Evolutionary conservation across 352 stramenopile species (phyloP), one percentile per base, ranked within the genome.

Genomic region (Aphanomyces invadans): DNA sequence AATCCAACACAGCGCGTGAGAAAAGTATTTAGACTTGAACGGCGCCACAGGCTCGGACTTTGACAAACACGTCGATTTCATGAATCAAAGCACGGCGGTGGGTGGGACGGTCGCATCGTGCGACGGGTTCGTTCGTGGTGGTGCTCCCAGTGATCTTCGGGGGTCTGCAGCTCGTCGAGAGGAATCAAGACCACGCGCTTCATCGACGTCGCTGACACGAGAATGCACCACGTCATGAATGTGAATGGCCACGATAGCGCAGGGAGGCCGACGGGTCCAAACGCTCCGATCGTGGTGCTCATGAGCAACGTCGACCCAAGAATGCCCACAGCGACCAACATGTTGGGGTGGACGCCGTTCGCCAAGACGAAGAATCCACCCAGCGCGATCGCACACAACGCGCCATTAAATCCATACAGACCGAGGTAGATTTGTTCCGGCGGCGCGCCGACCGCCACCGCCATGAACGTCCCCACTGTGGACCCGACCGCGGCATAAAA

Each of bases 231-330:
- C 29, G 64, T 70, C 46, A 70, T 56, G 55, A 70, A 9, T 10
- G 64, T 70, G 25, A 70, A 70, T 19, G 64, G 64, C 64, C 64
- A 70, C 33, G 64, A 69, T 12, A 70, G 45, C 28, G 51, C 64
- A 1, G 64, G 64, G 7, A 70, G 28, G 3, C 59, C 64, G 3
- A 70, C 19, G 7, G 51, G 9, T 17, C 31, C 51, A 65, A 70
- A 70, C 11, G 44, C 4, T 31, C 56, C 33, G 12, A 17, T 38
- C 46, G 64, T 70, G 17, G 52, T 23, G 15, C 31, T 54, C 23
- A 25, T 69, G 23, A 62, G 4, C 4, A 70, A n/a, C 23, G 33
- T 39, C 38, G 64, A 51, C 1, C 23, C 25, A 17, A 61, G 11
- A 15, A 70, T 42, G 25, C 52, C 59, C 2, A 59, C 23, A 7